Percentiles rank a stretch among this genome's conserved stretches.
These are phyloP conservation scores for Diaporthe sp. DNA, from an alignment of 2,329 filamentous ascomycete genomes.

Conservation along the genomic window DNA sequence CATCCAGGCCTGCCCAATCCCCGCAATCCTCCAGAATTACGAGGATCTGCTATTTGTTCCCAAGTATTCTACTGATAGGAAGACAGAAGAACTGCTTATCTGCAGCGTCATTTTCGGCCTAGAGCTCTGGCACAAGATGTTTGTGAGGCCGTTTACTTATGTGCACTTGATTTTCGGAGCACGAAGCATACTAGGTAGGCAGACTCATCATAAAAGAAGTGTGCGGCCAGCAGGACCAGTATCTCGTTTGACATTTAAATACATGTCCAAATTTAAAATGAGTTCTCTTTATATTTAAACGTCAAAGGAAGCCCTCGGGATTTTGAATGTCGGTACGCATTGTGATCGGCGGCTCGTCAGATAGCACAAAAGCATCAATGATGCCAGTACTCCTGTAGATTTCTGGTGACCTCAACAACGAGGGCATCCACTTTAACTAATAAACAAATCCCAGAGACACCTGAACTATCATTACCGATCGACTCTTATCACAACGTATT, in stretches of 20 bases:
- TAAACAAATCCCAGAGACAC: background rate
- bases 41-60: background rate
- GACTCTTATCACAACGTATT: background rate
- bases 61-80: background rate
- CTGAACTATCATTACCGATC: background rate
- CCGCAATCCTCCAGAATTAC: background rate
- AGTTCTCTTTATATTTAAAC: too few species aligned
- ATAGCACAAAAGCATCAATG: background rate
- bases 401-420: background rate
- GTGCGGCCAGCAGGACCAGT: slow-evolving; percentile 45
- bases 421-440: background rate
- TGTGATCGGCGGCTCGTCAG: slow-evolving; percentile 6
- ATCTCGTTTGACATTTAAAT: too few species aligned
- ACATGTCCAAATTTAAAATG: too few species aligned
- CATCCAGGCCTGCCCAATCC: background rate
- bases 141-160: background rate
- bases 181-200: slow-evolving; percentile 8
- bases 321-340: background rate
- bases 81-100: background rate
- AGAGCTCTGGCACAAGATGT: background rate
- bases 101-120: background rate
- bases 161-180: slow-evolving; percentile 23
- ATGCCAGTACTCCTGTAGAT: background rate
- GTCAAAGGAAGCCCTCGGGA: too few species aligned
- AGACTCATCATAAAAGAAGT: slow-evolving; percentile 20